Evolutionary conservation across 345 rosid species (phyloP), one percentile per base, ranked within the genome.

Genomic region (Hypericum perforatum): DNA sequence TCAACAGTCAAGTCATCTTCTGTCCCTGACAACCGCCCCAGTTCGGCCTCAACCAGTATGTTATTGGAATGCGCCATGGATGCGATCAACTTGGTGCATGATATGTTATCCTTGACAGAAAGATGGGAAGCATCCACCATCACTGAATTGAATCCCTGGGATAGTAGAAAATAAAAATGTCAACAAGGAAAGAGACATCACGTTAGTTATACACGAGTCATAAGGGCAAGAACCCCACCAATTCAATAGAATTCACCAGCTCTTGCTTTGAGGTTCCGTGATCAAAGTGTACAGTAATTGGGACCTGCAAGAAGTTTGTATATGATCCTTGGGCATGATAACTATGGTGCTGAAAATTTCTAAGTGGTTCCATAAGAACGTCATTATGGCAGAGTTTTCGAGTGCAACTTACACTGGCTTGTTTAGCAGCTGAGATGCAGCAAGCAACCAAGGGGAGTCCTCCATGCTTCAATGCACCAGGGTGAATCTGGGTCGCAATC

Each of bases 51-150:
- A 46, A 91, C 85, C 67, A 85, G 66, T 70, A 91, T 63, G 61
- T 68, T 74, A 63, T 79, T 82, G 13, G 81, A 70, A 62, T 74
- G 83, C 53, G 96, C 98, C 78, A 85, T 64, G 22, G 51, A 61
- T 11, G 90, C 57, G 69, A 91, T 75, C 52, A 49, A 63, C 60
- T 91, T 87, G 2, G 98, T 82, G 78, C 69, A 82, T 7, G 84
- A 74, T 53, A 85, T 77, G 53, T 91, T 87, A 53, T 87, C 89
- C 57, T 77, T 59, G 66, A 79, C 77, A 60, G 89, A 63, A 60
- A 91, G 98, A 78, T 87, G 87, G 39, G 98, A 91, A 61, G 89
- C 98, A 66, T 91, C 96, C 58, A 76, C 96, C 98, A 87, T 91
- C 41, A 91, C 79, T 10, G 98, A 91, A 71, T 87, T 82, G 61